Evolutionary conservation across 2,329 filamentous ascomycete genomes (phyloP).

Genomic region (Torrubiellomyces zombiae): DNA sequence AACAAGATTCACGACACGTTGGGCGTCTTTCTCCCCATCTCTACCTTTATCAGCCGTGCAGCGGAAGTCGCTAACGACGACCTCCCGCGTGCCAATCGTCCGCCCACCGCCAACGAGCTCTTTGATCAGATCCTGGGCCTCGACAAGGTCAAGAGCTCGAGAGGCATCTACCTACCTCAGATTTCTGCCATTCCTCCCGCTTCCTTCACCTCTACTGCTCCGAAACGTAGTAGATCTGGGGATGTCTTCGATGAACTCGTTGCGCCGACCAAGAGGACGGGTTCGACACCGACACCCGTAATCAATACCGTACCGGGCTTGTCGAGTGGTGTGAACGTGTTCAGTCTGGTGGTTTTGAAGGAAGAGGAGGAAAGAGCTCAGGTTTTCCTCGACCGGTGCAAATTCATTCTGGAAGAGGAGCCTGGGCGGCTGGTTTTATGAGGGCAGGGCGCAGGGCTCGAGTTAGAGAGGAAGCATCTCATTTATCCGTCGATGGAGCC

Average conservation of each 20-base stretch:
- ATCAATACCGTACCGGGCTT: conserved; percentile 25
- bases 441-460: too few relatives aligned
- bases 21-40: conserved; percentile 66
- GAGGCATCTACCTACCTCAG: conserved; percentile 55
- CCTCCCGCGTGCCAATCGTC: conserved; percentile 49
- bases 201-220: conserved; percentile 17
- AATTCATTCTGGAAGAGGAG: conserved; percentile 65
- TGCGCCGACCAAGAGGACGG: conserved; percentile 8
- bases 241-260: conserved; percentile 75
- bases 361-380: conserved; percentile 68
- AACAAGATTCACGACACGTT: conserved; percentile 61
- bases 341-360: conserved; percentile 64
- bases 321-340: conserved; percentile 51
- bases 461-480: too few relatives aligned
- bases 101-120: conserved; percentile 59
- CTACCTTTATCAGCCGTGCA: conserved; percentile 74
- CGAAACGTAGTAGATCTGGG: conserved; percentile 17
- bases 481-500: too few relatives aligned
- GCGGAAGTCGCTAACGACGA: conserved; percentile 77
- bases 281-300: conserved; percentile 9
- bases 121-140: conserved; percentile 80
- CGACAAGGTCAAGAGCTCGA: conserved; percentile 30
- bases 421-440: conserved; percentile 57
- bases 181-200: conserved; percentile 40
- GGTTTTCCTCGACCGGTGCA: conserved; percentile 73